Conservation (phyloP, 192 early-diverging fungal species). For the Coemansia sp. region DNA sequence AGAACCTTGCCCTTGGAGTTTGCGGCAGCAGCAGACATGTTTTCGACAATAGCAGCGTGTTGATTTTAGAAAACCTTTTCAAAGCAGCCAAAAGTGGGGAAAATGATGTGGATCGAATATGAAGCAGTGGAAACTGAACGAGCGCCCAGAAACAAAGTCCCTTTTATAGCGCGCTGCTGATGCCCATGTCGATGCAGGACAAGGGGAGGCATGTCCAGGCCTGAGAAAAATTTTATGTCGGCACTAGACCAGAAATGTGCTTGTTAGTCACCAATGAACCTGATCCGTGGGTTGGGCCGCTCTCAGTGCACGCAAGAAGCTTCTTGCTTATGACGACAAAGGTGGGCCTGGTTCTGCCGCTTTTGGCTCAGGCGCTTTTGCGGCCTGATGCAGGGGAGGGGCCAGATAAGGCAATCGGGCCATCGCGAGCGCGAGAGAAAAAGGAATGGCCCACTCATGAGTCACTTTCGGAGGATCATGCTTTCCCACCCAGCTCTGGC, state of each 20-base stretch:
- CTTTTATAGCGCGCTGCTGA: neutral
- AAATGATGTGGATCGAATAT: neutral
- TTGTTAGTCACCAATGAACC: neutral
- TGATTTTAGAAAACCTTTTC: neutral
- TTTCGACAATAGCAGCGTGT: no score
- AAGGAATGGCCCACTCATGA: no score
- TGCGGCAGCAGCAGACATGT: constrained; percentile 48
- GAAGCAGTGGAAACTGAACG: neutral
- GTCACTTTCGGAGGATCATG: no score
- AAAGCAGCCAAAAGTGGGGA: neutral
- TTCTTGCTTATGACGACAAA: neutral
- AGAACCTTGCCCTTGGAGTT: constrained; percentile 84
- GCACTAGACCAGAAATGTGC: neutral
- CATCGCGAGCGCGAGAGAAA: no score
- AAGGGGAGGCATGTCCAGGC: neutral
- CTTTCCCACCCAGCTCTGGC: no score
- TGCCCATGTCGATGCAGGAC: neutral
- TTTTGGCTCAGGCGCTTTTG: no score
- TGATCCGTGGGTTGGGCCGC: no score
- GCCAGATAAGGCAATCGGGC: no score
- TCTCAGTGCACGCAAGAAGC: no score
- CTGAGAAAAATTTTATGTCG: neutral
- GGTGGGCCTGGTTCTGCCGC: no score
- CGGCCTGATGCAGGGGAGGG: no score
- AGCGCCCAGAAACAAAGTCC: no score